Base-by-base conservation (phyloP, 2,329 filamentous ascomycete genomes). In the Talaromyces islandicus region DNA sequence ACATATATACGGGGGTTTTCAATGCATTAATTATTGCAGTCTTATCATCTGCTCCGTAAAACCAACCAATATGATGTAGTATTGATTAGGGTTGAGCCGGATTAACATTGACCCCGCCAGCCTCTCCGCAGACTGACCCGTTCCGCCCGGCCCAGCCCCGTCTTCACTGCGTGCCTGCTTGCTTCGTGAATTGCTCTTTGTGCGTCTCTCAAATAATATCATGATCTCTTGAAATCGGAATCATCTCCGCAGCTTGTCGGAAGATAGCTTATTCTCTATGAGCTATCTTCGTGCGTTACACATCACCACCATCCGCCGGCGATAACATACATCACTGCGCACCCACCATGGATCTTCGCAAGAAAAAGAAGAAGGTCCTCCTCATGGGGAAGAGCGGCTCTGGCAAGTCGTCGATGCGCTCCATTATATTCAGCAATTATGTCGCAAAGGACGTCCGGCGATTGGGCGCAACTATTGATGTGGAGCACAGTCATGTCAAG, bases 401-500 rank as follows among this genome's bases (percentile, higher is more conserved):
- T 0, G 94, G 94, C 59, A 99, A 99, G 78, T 97, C 92, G 48
- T 97, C 92, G 60, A 99, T 99, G 94, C 86, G 94, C 65, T 94
- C 90, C 71, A 97, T 99, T 71, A 97, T 99, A 74, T 99, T 99
- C 78, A 96, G 91, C 81, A 97, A 97, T 77, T 97, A 97, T 74
- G 92, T 97, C 65, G 94, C 94, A 60, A 92, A 95, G 72, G 94
- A 99, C 75, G 96, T 96, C 7, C 85, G 94, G 43, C 83, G 94
- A 61, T 81, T 99, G 59, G 94, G 94, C 66, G 94, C 94, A 1
- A 99, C 94, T 12, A 97, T 99, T 72, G 94, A 99, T 73, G 94
- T 99, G 62, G 94, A 99, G 77, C 90, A 97, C 70, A 97, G 92
- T 64, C 94, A 97, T 78, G 94, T 97, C 77, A 96, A 96, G 76